Evolutionary conservation across 1,139 yeast species (phyloP).

Genomic region (Candida sojae): DNA sequence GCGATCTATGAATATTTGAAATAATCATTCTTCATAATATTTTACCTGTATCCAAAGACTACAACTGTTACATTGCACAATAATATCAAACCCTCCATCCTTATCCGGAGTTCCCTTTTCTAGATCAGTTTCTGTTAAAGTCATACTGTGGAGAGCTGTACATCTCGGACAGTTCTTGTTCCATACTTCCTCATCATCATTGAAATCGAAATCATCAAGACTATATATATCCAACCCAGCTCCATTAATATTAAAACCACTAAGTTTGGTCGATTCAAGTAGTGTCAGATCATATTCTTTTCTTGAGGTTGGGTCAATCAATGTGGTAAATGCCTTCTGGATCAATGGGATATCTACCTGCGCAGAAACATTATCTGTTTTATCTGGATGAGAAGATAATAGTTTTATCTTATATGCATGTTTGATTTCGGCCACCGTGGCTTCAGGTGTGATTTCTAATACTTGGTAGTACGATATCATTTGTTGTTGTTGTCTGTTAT

Average conservation of each 20-base stretch:
- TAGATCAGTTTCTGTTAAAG: slow-evolving; percentile 60
- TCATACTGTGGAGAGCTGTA: slow-evolving; percentile 53
- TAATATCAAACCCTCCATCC: slow-evolving; percentile 62
- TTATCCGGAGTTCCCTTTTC: slow-evolving; percentile 53
- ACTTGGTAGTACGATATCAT: slow-evolving; percentile 48
- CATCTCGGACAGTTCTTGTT: slow-evolving; percentile 74
- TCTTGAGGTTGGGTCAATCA: slow-evolving; percentile 43
- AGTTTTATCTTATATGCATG: slow-evolving; percentile 61
- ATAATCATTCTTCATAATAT: slow-evolving; percentile 45
- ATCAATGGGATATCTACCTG: slow-evolving; percentile 38
- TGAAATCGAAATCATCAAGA: slow-evolving; percentile 57
- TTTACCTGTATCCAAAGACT: slow-evolving; percentile 81
- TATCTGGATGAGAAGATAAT: slow-evolving; percentile 78
- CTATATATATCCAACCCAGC: slow-evolving; percentile 69
- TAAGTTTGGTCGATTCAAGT: slow-evolving; percentile 35
- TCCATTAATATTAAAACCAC: slow-evolving; percentile 55
- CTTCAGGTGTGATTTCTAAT: slow-evolving; percentile 39
- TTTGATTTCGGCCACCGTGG: slow-evolving; percentile 42
- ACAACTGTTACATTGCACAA: slow-evolving; percentile 79
- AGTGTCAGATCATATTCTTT: slow-evolving; percentile 51
- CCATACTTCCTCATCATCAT: slow-evolving; percentile 35
- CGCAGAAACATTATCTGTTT: slow-evolving; percentile 27
- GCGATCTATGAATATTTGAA: background rate
- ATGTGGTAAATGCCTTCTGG: slow-evolving; percentile 59
- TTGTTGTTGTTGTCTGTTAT: background rate